Percentiles rank a stretch among this genome's conserved stretches.
Evolutionary conservation across 129 eudicot genomes (phyloP).

Genomic region (Ambrosia trifida): DNA sequence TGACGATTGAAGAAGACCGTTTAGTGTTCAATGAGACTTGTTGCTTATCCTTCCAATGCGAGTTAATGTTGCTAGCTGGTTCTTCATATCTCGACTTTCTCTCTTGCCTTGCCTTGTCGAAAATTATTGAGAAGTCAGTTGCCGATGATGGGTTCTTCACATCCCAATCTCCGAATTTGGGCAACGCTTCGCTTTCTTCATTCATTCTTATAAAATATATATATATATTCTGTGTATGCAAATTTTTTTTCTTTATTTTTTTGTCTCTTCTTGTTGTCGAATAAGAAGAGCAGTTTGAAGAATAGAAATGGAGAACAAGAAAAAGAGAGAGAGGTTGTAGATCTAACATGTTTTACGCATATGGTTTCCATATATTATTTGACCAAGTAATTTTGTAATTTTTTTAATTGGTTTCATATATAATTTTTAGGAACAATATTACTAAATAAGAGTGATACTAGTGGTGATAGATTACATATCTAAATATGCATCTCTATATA

Average conservation of each 20-base stretch:
- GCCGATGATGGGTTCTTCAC: constrained; percentile 45
- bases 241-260: not conserved
- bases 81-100: constrained; percentile 19
- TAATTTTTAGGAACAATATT: too few relatives aligned
- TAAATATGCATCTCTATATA: too few relatives aligned
- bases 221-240: not conserved
- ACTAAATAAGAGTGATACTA: too few relatives aligned
- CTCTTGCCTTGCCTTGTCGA: constrained; percentile 39
- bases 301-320: not conserved
- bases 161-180: constrained; percentile 60
- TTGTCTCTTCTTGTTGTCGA: constrained; percentile 12
- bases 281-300: constrained; percentile 13
- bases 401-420: too few relatives aligned
- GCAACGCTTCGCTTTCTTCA: constrained; percentile 31
- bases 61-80: not conserved
- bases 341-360: constrained; percentile 31
- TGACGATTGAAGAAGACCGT: constrained; percentile 1
- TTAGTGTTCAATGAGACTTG: constrained; percentile 9
- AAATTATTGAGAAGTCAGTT: constrained; percentile 33
- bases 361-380: constrained; percentile 12
- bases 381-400: constrained; percentile 28
- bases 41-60: constrained; percentile 5
- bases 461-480: too few relatives aligned
- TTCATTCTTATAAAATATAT: constrained; percentile 9
- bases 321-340: constrained; percentile 1